Conservation (phyloP, 257 asterid genomes). For the Penstemon eatonii region DNA sequence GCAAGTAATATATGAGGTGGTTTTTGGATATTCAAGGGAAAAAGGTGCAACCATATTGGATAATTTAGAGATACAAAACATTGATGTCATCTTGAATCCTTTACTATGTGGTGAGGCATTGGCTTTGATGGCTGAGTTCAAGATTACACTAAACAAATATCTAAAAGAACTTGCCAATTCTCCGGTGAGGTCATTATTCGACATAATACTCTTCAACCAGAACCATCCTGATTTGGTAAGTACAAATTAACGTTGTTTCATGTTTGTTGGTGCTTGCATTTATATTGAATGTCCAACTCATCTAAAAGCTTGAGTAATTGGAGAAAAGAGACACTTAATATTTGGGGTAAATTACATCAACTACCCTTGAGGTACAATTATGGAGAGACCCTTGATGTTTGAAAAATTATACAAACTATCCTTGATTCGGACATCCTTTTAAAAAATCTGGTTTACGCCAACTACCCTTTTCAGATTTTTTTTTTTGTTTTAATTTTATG, state of each 20-base stretch:
- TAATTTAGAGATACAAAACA: slow-evolving; percentile 47
- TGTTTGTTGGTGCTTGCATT: not conserved
- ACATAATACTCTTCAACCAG: slow-evolving; percentile 55
- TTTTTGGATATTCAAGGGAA: slow-evolving; percentile 33
- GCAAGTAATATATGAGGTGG: not conserved
- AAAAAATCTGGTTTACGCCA: too few species aligned
- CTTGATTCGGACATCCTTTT: too few species aligned
- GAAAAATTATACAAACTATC: too few species aligned
- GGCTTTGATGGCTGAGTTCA: slow-evolving; percentile 60
- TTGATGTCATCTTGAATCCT: slow-evolving; percentile 48
- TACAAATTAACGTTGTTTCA: not conserved
- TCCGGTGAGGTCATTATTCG: slow-evolving; percentile 56
- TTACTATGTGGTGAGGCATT: slow-evolving; percentile 44
- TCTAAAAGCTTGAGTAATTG: too few species aligned
- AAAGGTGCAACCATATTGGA: slow-evolving; percentile 55
- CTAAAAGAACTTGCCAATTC: slow-evolving; percentile 41
- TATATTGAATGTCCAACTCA: too few species aligned
- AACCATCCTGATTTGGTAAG: slow-evolving; percentile 53
- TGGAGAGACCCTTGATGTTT: too few species aligned
- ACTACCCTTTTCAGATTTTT: too few species aligned
- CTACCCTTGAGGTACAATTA: too few species aligned
- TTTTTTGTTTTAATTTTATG: too few species aligned
- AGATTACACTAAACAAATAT: slow-evolving; percentile 45
- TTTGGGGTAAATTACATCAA: too few species aligned
- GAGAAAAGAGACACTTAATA: too few species aligned